Conservation (phyloP, 805 yeast genomes). For the Cyberlindnera bimundalis region DNA sequence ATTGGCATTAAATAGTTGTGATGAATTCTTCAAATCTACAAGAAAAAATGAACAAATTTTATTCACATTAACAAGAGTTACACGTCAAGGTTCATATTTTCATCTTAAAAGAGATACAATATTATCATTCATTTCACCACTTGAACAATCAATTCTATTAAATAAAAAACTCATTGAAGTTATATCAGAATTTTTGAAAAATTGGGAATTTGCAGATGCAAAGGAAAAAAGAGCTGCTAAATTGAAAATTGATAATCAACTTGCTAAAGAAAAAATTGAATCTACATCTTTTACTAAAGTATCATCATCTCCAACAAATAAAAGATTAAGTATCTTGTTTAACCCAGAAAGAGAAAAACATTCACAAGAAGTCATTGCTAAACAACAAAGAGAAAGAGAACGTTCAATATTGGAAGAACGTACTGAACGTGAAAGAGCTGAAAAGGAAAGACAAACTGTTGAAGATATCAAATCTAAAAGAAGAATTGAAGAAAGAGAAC, state of each 20-base stretch:
- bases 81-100: constrained; percentile 35
- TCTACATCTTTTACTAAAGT: too few relatives aligned
- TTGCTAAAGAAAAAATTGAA: constrained; percentile 2
- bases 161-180: constrained; percentile 7
- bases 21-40: constrained; percentile 35
- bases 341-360: constrained; percentile 20
- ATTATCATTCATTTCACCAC: constrained; percentile 28
- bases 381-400: constrained; percentile 21
- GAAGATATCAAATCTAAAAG: constrained; percentile 17
- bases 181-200: constrained; percentile 17
- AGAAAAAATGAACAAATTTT: constrained; percentile 43
- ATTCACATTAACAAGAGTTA: constrained; percentile 39
- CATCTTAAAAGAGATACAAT: constrained; percentile 33
- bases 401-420: constrained; percentile 16
- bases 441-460: constrained; percentile 11
- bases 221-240: constrained; percentile 10
- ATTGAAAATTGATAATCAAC: constrained; percentile 4
- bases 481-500: constrained; percentile 20
- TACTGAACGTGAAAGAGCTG: constrained; percentile 10
- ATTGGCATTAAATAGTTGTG: constrained; percentile 29
- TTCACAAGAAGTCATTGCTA: constrained; percentile 19
- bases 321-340: constrained; percentile 15
- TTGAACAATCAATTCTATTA: constrained; percentile 11
- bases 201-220: constrained; percentile 18
- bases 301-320: constrained; percentile 5